Evolutionary conservation across 1,284 basidiomycete genomes (phyloP).

Genomic region (Cryptococcus amylolentus): DNA sequence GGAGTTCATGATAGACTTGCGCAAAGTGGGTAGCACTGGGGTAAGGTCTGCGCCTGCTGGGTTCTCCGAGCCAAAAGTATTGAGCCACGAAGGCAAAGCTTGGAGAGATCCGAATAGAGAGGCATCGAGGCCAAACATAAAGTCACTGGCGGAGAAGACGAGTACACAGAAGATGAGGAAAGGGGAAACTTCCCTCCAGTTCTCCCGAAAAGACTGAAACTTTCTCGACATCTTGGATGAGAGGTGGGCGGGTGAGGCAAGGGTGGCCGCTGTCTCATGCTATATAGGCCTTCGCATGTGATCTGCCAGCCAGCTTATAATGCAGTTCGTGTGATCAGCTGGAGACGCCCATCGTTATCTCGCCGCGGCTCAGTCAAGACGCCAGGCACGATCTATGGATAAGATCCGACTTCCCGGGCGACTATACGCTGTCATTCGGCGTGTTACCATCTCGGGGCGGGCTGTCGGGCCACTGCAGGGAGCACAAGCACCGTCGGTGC

Average conservation of each 20-base stretch:
- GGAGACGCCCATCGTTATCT: background rate
- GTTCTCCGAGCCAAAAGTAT: conserved; percentile 12
- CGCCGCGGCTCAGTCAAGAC: background rate
- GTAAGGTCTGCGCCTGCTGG: background rate
- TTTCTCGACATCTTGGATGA: background rate
- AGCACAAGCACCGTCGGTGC: background rate
- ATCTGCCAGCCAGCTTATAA: no score
- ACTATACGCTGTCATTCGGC: background rate
- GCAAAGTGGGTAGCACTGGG: conserved; percentile 8
- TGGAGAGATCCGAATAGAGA: conserved; percentile 16
- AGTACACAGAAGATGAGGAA: conserved; percentile 14
- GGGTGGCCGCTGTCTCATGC: background rate
- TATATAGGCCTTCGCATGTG: background rate
- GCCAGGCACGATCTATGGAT: background rate
- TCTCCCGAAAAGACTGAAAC: background rate
- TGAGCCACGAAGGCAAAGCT: conserved; percentile 17
- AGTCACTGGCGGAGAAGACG: conserved; percentile 13
- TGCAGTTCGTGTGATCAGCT: background rate
- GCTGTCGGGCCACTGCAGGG: background rate
- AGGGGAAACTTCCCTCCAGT: conserved; percentile 6
- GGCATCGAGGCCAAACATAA: conserved; percentile 20
- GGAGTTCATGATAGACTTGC: conserved; percentile 23
- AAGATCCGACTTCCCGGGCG: background rate
- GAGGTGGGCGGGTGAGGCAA: background rate
- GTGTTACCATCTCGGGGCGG: background rate